Conservation (phyloP, 2,329 filamentous ascomycete species). For the Diaporthe australafricana region DNA sequence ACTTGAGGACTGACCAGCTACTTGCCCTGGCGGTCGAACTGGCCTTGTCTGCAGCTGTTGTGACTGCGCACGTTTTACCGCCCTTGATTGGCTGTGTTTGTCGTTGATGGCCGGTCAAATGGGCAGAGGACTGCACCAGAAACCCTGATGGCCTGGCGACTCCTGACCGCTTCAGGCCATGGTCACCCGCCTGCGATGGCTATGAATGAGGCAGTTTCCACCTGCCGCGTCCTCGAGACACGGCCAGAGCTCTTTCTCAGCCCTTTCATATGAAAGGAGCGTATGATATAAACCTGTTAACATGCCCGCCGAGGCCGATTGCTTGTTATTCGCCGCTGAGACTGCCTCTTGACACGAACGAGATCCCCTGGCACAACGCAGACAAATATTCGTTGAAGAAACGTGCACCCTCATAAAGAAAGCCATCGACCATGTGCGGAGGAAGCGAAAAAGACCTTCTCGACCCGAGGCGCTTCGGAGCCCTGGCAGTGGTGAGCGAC, state of each 20-base stretch:
- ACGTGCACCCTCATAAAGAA: neutral
- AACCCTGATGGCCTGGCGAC: neutral
- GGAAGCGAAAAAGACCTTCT: conserved; percentile 29
- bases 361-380: neutral
- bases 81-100: conserved; percentile 8
- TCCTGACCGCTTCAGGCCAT: conserved; percentile 14
- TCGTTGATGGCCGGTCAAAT: neutral
- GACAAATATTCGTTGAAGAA: neutral
- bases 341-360: neutral
- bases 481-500: conserved; percentile 31
- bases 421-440: conserved; percentile 22
- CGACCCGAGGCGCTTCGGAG: conserved; percentile 31
- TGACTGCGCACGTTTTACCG: conserved; percentile 13
- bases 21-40: neutral
- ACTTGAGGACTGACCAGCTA: conserved; percentile 17
- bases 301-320: neutral
- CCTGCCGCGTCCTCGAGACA: neutral
- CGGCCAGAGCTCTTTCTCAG: neutral
- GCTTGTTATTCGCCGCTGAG: neutral
- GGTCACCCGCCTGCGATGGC: neutral
- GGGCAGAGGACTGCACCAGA: neutral
- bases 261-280: neutral
- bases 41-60: neutral
- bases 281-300: neutral
- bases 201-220: conserved; percentile 26